Evolutionary conservation across 257 asterid species (phyloP).

Genomic region (Penstemon barbatus): DNA sequence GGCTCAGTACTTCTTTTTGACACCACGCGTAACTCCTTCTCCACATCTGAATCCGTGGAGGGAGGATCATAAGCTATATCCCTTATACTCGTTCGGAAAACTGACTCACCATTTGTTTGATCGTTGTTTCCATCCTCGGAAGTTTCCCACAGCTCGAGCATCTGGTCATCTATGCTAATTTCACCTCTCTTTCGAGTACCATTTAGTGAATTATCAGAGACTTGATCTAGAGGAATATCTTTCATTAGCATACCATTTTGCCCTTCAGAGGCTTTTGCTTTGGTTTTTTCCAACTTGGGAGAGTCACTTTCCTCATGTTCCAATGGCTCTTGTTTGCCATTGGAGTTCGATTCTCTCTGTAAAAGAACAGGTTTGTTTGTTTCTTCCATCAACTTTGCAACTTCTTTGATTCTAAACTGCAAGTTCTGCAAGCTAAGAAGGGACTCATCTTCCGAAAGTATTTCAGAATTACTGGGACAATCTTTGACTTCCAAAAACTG

Average conservation of each 20-base stretch:
- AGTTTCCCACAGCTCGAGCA: conserved; percentile 89
- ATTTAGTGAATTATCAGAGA: conserved; percentile 44
- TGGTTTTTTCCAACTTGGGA: conserved; percentile 46
- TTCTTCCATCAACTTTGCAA: conserved; percentile 59
- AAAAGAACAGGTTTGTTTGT: conserved; percentile 34
- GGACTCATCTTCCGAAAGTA: conserved; percentile 39
- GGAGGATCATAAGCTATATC: conserved; percentile 56
- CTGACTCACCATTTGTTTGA: conserved; percentile 47
- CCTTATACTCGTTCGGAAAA: conserved; percentile 41
- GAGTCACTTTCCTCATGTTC: conserved; percentile 34
- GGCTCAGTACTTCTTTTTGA: conserved; percentile 38
- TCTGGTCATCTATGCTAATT: conserved; percentile 56
- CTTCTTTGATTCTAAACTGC: conserved; percentile 55
- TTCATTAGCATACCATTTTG: conserved; percentile 59
- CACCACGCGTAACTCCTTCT: conserved; percentile 59
- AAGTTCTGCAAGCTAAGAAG: conserved; percentile 57
- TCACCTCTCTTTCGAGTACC: conserved; percentile 39
- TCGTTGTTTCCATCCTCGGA: conserved; percentile 44
- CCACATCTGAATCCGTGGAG: conserved; percentile 62
- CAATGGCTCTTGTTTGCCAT: conserved; percentile 33
- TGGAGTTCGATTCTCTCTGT: conserved; percentile 33
- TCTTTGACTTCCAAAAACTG: conserved; percentile 43
- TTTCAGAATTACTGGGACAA: conserved; percentile 30
- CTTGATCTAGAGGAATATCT: conserved; percentile 88
- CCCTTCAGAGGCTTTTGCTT: conserved; percentile 44